These are phyloP conservation scores for Calonectria honghensis DNA, from an alignment of 2,329 filamentous ascomycete species.

Conservation along the genomic window DNA sequence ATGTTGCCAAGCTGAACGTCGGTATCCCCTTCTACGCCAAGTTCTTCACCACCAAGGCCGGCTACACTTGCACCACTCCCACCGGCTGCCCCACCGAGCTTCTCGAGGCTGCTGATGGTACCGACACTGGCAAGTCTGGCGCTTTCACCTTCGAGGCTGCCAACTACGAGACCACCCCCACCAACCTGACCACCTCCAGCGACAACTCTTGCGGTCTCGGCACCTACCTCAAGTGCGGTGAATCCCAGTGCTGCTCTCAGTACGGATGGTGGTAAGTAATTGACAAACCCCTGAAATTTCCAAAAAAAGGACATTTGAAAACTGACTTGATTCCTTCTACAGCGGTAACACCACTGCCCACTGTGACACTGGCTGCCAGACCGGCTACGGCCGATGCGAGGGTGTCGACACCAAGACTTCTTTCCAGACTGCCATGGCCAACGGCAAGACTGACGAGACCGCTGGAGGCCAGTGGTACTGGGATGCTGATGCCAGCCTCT, in stretches of 20 bases:
- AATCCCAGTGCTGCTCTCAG: conserved; percentile 44
- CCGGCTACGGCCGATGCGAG: conserved; percentile 46
- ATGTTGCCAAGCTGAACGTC: conserved; percentile 75
- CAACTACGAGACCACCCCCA: conserved; percentile 52
- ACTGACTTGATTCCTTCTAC: conserved; percentile 1
- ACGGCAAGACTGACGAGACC: conserved; percentile 65
- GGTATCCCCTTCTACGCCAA: conserved; percentile 83
- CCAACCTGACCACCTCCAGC: conserved; percentile 45
- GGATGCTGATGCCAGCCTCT: conserved; percentile 66
- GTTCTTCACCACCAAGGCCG: conserved; percentile 75
- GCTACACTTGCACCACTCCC: conserved; percentile 66
- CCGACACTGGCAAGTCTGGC: conserved; percentile 72
- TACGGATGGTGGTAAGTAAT: conserved; percentile 51
- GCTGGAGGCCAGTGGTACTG: conserved; percentile 75
- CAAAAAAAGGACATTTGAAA: not conserved
- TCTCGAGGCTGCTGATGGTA: conserved; percentile 77
- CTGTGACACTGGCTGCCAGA: conserved; percentile 50
- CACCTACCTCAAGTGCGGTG: conserved; percentile 44
- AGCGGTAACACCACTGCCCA: conserved; percentile 48
- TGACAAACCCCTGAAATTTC: not conserved
- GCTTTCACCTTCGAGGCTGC: conserved; percentile 63
- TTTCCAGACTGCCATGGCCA: conserved; percentile 64
- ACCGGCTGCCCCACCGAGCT: conserved; percentile 76
- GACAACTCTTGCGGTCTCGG: conserved; percentile 50
- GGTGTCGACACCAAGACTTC: conserved; percentile 45